Conservation (phyloP, 306 rosid genomes). For the Mimosa bimucronata region DNA sequence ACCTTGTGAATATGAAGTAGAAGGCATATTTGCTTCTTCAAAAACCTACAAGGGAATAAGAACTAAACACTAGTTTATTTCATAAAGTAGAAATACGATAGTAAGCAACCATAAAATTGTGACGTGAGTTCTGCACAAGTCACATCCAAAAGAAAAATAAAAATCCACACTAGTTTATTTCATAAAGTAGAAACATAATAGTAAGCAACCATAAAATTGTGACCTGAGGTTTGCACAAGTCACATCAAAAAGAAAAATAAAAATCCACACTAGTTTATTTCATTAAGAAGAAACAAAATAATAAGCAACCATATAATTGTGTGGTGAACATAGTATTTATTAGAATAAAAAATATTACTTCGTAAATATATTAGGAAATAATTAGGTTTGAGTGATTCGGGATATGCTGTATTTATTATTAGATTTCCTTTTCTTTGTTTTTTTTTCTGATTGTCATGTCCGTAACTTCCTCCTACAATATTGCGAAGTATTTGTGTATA, state of each 20-base stretch:
- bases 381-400: too few relatives aligned
- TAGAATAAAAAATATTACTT: too few relatives aligned
- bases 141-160: background rate
- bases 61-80: slow-evolving; percentile 4
- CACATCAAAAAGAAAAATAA: background rate
- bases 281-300: too few relatives aligned
- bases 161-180: background rate
- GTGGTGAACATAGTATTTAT: too few relatives aligned
- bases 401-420: too few relatives aligned
- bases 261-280: too few relatives aligned
- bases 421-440: too few relatives aligned
- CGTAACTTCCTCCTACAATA: too few relatives aligned
- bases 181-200: slow-evolving; percentile 23
- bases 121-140: background rate
- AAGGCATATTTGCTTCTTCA: slow-evolving; percentile 61
- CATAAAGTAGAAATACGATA: slow-evolving; percentile 21
- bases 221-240: background rate
- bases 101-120: slow-evolving; percentile 13
- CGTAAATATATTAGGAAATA: too few relatives aligned
- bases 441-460: too few relatives aligned
- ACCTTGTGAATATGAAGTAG: slow-evolving; percentile 64
- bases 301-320: too few relatives aligned
- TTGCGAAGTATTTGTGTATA: too few relatives aligned
- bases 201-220: slow-evolving; percentile 12
- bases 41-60: slow-evolving; percentile 53